phyloP scores from a whole-genome alignment of 129 eudicot species.

The Logfia minima region DNA sequence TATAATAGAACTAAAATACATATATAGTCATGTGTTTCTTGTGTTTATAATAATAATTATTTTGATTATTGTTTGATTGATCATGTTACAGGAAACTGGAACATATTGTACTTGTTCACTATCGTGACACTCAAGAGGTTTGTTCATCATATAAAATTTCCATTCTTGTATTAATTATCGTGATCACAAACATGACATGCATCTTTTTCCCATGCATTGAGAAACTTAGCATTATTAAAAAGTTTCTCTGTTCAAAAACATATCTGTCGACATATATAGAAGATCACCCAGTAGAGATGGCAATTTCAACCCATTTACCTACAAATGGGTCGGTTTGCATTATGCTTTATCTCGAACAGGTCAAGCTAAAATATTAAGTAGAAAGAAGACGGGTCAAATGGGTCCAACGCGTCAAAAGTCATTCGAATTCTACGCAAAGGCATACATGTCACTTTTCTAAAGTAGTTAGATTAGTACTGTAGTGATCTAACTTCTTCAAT shows the following conservation, averaged over 20 bases:
- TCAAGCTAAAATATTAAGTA: neutral
- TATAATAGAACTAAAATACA: neutral
- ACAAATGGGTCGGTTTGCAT: neutral
- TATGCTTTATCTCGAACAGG: neutral
- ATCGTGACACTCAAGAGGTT: constrained; percentile 98
- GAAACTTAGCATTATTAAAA: neutral
- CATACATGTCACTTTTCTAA: neutral
- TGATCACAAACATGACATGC: constrained; percentile 10
- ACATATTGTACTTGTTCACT: constrained; percentile 95
- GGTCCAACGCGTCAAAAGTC: neutral
- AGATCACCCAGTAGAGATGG: constrained; percentile 1
- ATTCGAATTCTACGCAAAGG: neutral
- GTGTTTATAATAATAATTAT: neutral
- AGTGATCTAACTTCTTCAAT: neutral
- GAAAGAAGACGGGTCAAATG: neutral
- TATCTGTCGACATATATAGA: neutral
- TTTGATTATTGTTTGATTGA: neutral
- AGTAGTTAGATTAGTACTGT: neutral
- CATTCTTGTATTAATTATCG: neutral
- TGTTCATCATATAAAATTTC: constrained; percentile 15
- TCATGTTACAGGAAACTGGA: constrained; percentile 69
- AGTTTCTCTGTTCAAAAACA: neutral
- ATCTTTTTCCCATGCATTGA: neutral
- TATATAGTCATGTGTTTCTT: constrained; percentile 17
- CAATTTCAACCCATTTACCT: neutral